Base-by-base conservation (phyloP, 805 yeast genomes). In the Metschnikowia proteae region DNA sequence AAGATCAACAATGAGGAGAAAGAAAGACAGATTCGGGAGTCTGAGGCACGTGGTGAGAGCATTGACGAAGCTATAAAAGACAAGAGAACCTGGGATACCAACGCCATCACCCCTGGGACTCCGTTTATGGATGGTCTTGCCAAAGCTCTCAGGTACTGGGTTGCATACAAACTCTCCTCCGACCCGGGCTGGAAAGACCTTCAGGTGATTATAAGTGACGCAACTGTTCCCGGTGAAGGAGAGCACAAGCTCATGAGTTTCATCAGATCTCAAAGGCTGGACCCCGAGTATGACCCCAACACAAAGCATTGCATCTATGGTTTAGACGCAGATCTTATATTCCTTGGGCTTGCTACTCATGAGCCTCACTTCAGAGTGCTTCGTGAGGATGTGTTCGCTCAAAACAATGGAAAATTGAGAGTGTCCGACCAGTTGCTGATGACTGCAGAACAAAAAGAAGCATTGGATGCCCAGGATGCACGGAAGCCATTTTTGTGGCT, bases 191-290 rank as follows among this genome's bases (percentile, higher is more conserved):
- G 99, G 99, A 83, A 83, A 39, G 78, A 84, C 50, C 70, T 92
- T 42, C 94, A 94, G 66, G 90, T 94, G 5, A 86, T 94, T 25
- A 84, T 94, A 40, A 86, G 96, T 60, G 99, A 92, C 64, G 96
- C 97, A 29, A 84, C 96, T 0, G 98, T 92, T 10, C 99, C 99
- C 1, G 99, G 99, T 53, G 99, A 94, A 76, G 99, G 99, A 64
- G 99, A 94, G 67, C 99, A 94, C 72, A 94, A 94, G 66, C 84
- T 94, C 59, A 94, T 94, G 99, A 90, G 86, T 60, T 94, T 91
- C 64, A 86, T 94, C 49, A 81, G 99, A 61, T 80, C 88, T 37
- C 98, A 91, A 64, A 77, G 98, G 57, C 79, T 86, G 36, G 94
- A 87, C 58, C 88, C 95, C 0, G 82, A 83, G 61, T 88, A 92